phyloP scores from a whole-genome alignment of 2,329 filamentous ascomycete species.

The Microdochium trichocladiopsis region DNA sequence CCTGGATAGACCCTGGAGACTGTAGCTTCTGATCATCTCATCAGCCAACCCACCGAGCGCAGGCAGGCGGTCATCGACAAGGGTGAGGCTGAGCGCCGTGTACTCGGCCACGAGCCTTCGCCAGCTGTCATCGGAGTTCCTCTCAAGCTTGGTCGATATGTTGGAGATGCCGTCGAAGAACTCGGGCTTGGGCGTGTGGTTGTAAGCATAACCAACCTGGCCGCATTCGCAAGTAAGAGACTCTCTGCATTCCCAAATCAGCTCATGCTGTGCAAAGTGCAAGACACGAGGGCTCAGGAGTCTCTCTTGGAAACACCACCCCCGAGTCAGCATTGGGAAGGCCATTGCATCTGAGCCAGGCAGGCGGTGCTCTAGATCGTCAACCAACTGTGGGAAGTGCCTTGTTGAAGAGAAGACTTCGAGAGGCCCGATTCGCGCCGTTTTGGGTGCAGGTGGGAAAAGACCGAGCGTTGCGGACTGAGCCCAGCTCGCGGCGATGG shows the following conservation, averaged over 20 bases:
- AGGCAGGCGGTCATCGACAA: constrained; percentile 2
- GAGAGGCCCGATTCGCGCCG: neutral
- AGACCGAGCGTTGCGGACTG: neutral
- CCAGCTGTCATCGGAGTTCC: neutral
- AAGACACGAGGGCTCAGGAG: constrained; percentile 4
- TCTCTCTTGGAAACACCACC: constrained; percentile 6
- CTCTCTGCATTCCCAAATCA: constrained; percentile 5
- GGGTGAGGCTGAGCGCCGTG: constrained; percentile 3
- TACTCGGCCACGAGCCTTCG: constrained; percentile 3
- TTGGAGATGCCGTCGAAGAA: neutral
- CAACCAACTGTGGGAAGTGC: too few relatives aligned
- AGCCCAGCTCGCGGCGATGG: constrained; percentile 8
- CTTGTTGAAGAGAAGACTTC: neutral
- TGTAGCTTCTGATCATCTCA: constrained; percentile 1
- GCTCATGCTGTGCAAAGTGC: constrained; percentile 3
- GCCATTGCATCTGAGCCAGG: too few relatives aligned
- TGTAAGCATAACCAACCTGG: neutral
- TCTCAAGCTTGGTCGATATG: neutral
- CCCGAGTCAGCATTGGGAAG: constrained; percentile 3
- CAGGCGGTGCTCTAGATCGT: too few relatives aligned
- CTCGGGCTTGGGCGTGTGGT: neutral
- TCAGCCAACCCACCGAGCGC: constrained; percentile 6
- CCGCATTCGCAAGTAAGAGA: constrained; percentile 5
- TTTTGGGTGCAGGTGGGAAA: constrained; percentile 1
- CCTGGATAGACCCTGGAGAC: neutral